phyloP scores from a whole-genome alignment of 2,329 filamentous ascomycete genomes.

The Colletotrichum truncatum region DNA sequence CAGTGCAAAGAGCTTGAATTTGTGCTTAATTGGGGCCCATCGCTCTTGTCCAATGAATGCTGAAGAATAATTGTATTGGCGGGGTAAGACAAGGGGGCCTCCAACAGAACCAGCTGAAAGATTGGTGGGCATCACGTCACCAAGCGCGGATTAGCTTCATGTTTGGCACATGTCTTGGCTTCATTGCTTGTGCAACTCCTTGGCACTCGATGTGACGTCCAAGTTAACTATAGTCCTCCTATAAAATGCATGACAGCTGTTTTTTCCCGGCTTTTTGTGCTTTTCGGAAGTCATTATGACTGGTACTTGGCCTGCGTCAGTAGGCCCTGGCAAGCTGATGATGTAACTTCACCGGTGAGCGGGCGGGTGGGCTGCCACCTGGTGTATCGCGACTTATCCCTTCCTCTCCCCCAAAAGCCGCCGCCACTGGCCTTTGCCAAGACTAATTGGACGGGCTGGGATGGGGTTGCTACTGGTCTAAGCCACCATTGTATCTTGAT shows the following conservation, averaged over 20 bases:
- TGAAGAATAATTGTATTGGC: not conserved
- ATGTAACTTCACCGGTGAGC: conserved; percentile 25
- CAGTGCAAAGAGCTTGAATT: not conserved
- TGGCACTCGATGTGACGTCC: conserved; percentile 2
- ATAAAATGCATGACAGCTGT: not conserved
- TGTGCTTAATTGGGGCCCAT: not conserved
- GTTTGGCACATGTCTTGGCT: conserved; percentile 8
- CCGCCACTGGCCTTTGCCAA: conserved; percentile 17
- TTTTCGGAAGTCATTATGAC: not conserved
- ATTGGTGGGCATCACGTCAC: conserved; percentile 26
- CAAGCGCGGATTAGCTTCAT: conserved; percentile 20
- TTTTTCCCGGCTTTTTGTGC: conserved; percentile 1
- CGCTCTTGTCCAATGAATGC: not conserved
- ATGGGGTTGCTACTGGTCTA: conserved; percentile 14
- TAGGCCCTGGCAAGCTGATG: conserved; percentile 22
- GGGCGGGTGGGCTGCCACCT: not conserved
- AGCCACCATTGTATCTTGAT: conserved; percentile 17
- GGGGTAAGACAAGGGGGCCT: conserved; percentile 3
- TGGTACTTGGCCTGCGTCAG: conserved; percentile 31
- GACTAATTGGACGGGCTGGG: not conserved
- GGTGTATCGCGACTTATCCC: conserved; percentile 13
- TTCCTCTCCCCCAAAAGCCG: not conserved
- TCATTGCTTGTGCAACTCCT: conserved; percentile 19
- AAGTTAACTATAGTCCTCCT: not conserved
- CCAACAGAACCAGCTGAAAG: conserved; percentile 3